Base-by-base conservation (phyloP, 192 early-diverging fungal species). In the Ambispora gerdemannii region DNA sequence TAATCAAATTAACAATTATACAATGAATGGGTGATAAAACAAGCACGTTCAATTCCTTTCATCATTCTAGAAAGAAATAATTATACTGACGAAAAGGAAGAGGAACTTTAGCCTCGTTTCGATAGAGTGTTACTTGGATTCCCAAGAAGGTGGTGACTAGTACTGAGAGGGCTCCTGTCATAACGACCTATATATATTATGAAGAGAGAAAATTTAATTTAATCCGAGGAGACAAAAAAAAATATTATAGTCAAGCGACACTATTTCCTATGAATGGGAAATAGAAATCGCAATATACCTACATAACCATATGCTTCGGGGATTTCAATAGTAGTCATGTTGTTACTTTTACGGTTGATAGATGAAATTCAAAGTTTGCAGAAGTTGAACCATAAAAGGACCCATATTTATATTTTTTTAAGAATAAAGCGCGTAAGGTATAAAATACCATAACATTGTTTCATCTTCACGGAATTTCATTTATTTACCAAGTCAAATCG, bases 11-110 rank as follows among this genome's bases (percentile, higher is more conserved):
- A 10, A 4, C 10, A 53, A 10, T 20, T 4, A 53, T n/a, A 4
- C 4, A n/a, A 20, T 4, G 20, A 53, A 20, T 3, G 20, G 3
- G 22, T 50, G 11, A 50, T 63, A 43, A 36, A 63, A 24, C 30
- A 50, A n/a, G 34, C 51, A 33, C 22, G 35, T 0, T 55, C 0
- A 55, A 8, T 22, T 24, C 11, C 17, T 32, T 43, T n/a, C 4
- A 43, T 3, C 32, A 11, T 36, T 58, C 11, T 69, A 34, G n/a
- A n/a, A n/a, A n/a, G n/a, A n/a, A n/a, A n/a, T n/a, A n/a, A 38
- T 56, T 43, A n/a, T 56, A 77, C 80, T 76, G 80, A 87, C 85
- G 56, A 79, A 81, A 77, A 34, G 91, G 91, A 73, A 89, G 89
- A 31, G 84, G 81, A 20, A 91, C 86, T 3, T 71, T 62, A 3